phyloP scores from a whole-genome alignment of 2,329 filamentous ascomycete species.

The Didymella exigua region DNA sequence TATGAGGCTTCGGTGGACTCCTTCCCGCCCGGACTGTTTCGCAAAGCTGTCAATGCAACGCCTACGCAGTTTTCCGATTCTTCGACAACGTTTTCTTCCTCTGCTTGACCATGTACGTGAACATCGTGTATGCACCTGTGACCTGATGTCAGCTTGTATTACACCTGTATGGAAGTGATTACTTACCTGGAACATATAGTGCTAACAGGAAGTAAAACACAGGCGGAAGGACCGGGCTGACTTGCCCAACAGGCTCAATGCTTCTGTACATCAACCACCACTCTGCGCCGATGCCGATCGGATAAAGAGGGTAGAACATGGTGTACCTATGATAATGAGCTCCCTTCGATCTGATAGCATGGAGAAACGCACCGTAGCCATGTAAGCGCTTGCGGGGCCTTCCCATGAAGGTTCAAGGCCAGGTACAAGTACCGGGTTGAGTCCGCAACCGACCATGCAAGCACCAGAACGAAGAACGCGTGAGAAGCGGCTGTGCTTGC shows the following conservation, averaged over 20 bases:
- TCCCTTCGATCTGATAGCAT: not conserved
- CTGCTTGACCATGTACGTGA: slow-evolving; percentile 38
- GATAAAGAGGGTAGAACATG: slow-evolving; percentile 36
- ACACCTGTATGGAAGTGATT: not conserved
- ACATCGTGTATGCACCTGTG: slow-evolving; percentile 34
- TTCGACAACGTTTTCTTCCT: slow-evolving; percentile 33
- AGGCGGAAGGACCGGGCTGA: slow-evolving; percentile 19
- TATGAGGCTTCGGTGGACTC: no score
- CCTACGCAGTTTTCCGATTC: no score
- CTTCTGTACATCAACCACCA: slow-evolving; percentile 34
- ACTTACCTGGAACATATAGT: slow-evolving; percentile 33
- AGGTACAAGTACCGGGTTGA: slow-evolving; percentile 31
- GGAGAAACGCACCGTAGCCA: slow-evolving; percentile 26
- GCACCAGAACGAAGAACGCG: slow-evolving; percentile 27
- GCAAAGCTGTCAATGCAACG: no score
- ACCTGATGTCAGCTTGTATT: not conserved
- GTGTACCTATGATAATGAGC: slow-evolving; percentile 6
- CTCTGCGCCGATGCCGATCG: slow-evolving; percentile 33
- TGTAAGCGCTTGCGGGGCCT: slow-evolving; percentile 16
- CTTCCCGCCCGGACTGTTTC: no score
- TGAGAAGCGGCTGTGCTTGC: slow-evolving; percentile 20
- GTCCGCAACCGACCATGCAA: slow-evolving; percentile 35
- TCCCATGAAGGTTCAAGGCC: slow-evolving; percentile 27
- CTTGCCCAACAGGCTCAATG: slow-evolving; percentile 16
- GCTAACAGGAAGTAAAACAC: slow-evolving; percentile 30